Evolutionary conservation across 257 asterid genomes (phyloP).

Genomic region (Osmanthus fragrans): DNA sequence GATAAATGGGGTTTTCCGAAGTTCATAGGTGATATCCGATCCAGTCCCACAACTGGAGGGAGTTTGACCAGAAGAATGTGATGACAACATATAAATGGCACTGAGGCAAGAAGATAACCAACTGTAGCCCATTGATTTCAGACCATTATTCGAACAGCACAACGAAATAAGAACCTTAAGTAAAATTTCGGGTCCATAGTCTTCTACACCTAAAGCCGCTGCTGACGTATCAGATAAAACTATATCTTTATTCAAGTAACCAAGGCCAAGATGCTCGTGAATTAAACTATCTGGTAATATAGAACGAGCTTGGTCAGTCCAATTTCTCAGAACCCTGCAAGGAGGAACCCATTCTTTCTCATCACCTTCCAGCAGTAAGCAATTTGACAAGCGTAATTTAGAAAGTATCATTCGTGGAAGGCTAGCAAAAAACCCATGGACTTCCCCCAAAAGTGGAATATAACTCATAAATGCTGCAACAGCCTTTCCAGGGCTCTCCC

Average conservation of each 20-base stretch:
- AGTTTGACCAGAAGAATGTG: constrained; percentile 36
- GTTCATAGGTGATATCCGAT: constrained; percentile 50
- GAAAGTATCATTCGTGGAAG: constrained; percentile 81
- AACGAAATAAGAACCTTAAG: constrained; percentile 59
- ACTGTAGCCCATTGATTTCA: constrained; percentile 64
- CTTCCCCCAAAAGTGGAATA: constrained; percentile 87
- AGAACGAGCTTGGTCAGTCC: constrained; percentile 72
- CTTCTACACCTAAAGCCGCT: constrained; percentile 82
- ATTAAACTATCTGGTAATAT: constrained; percentile 73
- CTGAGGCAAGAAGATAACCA: constrained; percentile 86
- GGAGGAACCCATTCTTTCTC: constrained; percentile 81
- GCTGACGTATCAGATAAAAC: constrained; percentile 81
- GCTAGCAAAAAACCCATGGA: constrained; percentile 85
- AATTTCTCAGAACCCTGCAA: constrained; percentile 81
- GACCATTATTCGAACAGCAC: constrained; percentile 54
- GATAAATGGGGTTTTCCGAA: constrained; percentile 67
- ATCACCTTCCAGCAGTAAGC: constrained; percentile 72
- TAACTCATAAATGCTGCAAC: constrained; percentile 80
- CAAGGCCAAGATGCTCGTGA: constrained; percentile 82
- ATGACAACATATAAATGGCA: constrained; percentile 53
- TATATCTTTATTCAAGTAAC: constrained; percentile 75
- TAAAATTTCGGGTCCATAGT: constrained; percentile 75
- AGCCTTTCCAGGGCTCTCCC: constrained; percentile 66
- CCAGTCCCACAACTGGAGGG: constrained; percentile 41
- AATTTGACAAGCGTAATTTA: constrained; percentile 74